Conservation (phyloP, 2,329 filamentous ascomycete genomes). For the Talaromyces verruculosus region DNA sequence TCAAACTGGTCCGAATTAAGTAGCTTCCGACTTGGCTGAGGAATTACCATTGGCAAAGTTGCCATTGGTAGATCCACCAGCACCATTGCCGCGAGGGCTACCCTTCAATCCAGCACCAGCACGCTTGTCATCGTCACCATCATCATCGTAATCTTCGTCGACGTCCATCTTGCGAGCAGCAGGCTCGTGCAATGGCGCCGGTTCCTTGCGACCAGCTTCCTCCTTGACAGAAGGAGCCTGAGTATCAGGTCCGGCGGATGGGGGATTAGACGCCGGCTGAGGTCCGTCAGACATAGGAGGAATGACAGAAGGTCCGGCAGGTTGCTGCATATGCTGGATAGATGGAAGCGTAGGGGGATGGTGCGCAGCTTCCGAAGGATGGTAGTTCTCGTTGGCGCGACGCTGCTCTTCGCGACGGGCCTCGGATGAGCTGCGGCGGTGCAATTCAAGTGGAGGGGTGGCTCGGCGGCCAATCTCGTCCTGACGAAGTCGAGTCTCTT, state of each 20-base stretch:
- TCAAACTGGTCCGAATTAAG: neutral
- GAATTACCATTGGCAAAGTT: conserved; percentile 19
- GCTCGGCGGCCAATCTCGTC: conserved; percentile 80
- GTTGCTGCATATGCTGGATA: conserved; percentile 46
- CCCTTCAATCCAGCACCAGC: conserved; percentile 34
- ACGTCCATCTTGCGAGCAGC: conserved; percentile 95
- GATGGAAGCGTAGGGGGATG: conserved; percentile 67
- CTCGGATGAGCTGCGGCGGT: conserved; percentile 77
- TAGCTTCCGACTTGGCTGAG: conserved; percentile 19
- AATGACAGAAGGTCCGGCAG: conserved; percentile 56
- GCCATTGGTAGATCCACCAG: conserved; percentile 4
- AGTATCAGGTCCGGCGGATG: conserved; percentile 33
- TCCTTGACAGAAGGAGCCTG: conserved; percentile 57
- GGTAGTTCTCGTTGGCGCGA: conserved; percentile 74
- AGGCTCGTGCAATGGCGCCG: conserved; percentile 67
- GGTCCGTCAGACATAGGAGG: conserved; percentile 55
- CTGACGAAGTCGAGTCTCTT: conserved; percentile 81
- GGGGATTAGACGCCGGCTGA: conserved; percentile 45
- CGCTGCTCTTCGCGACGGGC: conserved; percentile 67
- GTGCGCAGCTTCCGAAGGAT: conserved; percentile 89
- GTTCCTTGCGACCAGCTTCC: conserved; percentile 52
- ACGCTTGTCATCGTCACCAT: conserved; percentile 76
- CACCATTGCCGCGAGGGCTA: conserved; percentile 35
- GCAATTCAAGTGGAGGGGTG: conserved; percentile 63
- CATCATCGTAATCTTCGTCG: conserved; percentile 96